Conservation (phyloP, 208 protist species). For the Trypanosoma vivax region DNA sequence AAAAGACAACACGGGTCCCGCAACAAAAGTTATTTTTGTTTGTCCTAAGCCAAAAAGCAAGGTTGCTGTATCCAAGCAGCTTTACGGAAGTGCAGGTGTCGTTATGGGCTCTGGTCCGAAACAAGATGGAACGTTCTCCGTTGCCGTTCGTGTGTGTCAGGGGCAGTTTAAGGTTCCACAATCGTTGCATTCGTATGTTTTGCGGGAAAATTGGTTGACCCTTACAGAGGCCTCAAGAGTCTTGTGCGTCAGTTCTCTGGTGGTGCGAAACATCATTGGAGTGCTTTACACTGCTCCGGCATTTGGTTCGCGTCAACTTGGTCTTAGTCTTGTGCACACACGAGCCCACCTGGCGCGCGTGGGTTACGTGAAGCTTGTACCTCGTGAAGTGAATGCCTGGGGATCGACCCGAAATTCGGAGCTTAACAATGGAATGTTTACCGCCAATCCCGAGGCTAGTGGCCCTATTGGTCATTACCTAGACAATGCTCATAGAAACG, state of each 20-base stretch:
- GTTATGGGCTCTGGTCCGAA: conserved; percentile 29
- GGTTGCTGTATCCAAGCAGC: conserved; percentile 12
- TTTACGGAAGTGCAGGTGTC: conserved; percentile 50
- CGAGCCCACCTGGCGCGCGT: conserved; percentile 60
- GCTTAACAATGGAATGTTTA: conserved; percentile 52
- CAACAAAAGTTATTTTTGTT: conserved; percentile 62
- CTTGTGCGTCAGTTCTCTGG: conserved; percentile 39
- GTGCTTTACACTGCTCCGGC: conserved; percentile 62
- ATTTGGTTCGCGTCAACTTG: conserved; percentile 82
- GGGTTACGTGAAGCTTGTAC: conserved; percentile 75
- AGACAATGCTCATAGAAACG: conserved; percentile 52
- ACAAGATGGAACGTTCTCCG: conserved; percentile 29
- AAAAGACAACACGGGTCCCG: conserved; percentile 38
- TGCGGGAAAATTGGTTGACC: conserved; percentile 61
- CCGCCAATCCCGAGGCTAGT: conserved; percentile 52
- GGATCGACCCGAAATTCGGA: conserved; percentile 32
- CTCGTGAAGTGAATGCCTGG: conserved; percentile 64
- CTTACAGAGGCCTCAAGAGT: conserved; percentile 50
- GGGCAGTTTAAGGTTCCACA: conserved; percentile 44
- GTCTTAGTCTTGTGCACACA: conserved; percentile 73
- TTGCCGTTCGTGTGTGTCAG: conserved; percentile 19
- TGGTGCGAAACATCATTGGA: conserved; percentile 62
- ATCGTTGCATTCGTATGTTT: conserved; percentile 38
- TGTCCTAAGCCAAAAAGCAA: conserved; percentile 61
- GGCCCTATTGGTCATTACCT: conserved; percentile 61